These are phyloP conservation scores for Chaetomium sp. DNA, from an alignment of 2,329 filamentous ascomycete species.

Conservation along the genomic window DNA sequence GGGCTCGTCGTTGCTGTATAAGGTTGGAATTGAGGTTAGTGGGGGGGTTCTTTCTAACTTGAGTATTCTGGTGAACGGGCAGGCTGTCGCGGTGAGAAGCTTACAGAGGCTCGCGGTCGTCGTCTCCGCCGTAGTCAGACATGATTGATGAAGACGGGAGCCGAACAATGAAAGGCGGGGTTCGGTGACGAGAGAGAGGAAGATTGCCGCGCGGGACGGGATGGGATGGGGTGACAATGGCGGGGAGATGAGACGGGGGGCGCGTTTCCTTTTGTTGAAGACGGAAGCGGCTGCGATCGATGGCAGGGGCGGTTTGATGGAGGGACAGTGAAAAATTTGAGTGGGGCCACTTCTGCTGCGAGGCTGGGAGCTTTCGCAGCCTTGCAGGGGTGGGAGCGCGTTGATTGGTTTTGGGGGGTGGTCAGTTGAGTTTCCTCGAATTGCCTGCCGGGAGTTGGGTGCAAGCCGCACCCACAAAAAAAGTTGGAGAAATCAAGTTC, in stretches of 20 bases:
- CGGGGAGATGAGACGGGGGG: neutral
- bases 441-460: conserved; percentile 10
- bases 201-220: neutral
- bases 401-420: neutral
- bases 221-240: neutral
- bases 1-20: conserved; percentile 57
- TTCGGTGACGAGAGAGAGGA: neutral
- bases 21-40: neutral
- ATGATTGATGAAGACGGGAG: conserved; percentile 34
- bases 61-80: neutral
- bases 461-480: conserved; percentile 15
- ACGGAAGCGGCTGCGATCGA: neutral
- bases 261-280: conserved; percentile 10
- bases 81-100: conserved; percentile 1
- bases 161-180: neutral
- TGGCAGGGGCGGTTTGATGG: neutral
- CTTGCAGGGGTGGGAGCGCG: neutral
- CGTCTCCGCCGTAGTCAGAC: conserved; percentile 66
- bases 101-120: conserved; percentile 44
- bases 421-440: neutral
- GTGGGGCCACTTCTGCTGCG: conserved; percentile 12
- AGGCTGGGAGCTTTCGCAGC: neutral
- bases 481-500: conserved; percentile 8
- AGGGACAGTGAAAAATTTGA: conserved; percentile 19
- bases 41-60: too few relatives aligned